phyloP scores from a whole-genome alignment of 208 protist genomes.

The Acanthamoeba royreba region DNA sequence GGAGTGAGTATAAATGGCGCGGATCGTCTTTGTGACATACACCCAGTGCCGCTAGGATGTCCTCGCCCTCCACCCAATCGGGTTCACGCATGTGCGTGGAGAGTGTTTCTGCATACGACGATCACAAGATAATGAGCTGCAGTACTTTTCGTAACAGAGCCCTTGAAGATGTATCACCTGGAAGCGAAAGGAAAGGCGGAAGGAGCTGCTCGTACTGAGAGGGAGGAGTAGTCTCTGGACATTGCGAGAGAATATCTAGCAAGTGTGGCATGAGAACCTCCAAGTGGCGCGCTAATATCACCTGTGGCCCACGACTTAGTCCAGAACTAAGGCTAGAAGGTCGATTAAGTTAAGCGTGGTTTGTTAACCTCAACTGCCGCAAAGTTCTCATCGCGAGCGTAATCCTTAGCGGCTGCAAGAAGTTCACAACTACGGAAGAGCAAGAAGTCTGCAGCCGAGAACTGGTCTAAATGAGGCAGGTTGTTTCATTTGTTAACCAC shows the following conservation, averaged over 20 bases:
- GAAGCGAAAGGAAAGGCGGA: neutral
- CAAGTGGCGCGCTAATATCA: neutral
- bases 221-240: neutral
- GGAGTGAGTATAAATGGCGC: neutral
- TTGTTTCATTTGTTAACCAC: neutral
- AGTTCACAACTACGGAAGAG: neutral
- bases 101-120: neutral
- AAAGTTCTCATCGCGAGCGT: slow-evolving; percentile 18
- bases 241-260: neutral
- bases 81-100: neutral
- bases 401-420: neutral
- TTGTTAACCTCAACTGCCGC: neutral
- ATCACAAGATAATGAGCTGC: neutral
- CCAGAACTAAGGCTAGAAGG: too few relatives aligned
- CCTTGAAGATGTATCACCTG: neutral
- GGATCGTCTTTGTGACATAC: neutral
- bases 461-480: too few relatives aligned
- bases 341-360: too few relatives aligned
- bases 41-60: neutral
- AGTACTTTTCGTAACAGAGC: neutral
- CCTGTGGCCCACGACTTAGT: too few relatives aligned
- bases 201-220: neutral
- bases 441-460: neutral
- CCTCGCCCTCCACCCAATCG: neutral
- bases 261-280: neutral